These are phyloP conservation scores for Sonneratia caseolaris DNA, from an alignment of 345 rosid species.

Conservation along the genomic window DNA sequence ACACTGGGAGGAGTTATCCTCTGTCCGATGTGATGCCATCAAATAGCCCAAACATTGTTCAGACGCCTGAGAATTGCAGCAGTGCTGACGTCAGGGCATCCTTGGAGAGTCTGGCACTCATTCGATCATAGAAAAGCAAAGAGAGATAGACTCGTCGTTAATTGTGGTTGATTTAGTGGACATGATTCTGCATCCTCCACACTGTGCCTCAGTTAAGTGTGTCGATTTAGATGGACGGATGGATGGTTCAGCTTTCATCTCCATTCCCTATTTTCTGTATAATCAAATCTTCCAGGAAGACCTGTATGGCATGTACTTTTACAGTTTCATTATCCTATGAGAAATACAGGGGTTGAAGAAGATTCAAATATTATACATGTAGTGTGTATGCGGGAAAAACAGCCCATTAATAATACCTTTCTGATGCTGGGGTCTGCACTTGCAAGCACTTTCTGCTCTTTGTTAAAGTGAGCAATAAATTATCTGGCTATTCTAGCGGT, in stretches of 20 bases:
- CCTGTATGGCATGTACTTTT: neutral
- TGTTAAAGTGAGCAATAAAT: neutral
- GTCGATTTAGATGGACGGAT: no score
- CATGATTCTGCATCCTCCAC: neutral
- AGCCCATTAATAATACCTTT: neutral
- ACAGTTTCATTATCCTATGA: neutral
- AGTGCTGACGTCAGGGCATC: constrained; percentile 40
- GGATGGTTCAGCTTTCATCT: no score
- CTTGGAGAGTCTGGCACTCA: constrained; percentile 47
- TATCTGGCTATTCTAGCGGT: no score
- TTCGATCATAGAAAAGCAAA: constrained; percentile 2
- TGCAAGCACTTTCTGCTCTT: neutral
- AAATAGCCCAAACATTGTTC: constrained; percentile 56
- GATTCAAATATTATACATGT: neutral
- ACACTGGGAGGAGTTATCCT: constrained; percentile 63
- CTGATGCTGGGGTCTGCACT: neutral
- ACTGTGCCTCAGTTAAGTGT: no score
- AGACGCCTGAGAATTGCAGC: constrained; percentile 34
- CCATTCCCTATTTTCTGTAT: neutral
- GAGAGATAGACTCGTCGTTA: neutral
- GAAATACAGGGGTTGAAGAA: neutral
- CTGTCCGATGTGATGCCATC: constrained; percentile 67
- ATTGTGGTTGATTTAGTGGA: neutral
- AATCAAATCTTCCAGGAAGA: neutral
- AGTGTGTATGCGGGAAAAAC: neutral